Percentiles rank a stretch among this genome's conserved stretches.
Conservation (phyloP, 1,284 basidiomycete species). For the Tylopilus sp. region DNA sequence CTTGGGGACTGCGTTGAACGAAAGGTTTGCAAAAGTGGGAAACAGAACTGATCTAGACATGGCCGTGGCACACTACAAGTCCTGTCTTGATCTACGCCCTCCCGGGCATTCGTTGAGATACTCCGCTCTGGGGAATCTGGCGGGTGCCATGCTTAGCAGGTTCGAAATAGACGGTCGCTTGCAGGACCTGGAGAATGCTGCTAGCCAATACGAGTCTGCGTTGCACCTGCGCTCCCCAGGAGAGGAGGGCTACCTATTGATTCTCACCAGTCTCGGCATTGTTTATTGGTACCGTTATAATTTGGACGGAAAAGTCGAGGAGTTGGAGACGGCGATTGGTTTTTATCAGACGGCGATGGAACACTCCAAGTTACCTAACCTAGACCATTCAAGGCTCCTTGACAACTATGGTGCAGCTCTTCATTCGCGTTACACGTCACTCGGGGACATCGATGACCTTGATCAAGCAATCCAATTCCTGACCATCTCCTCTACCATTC, state of each 20-base stretch:
- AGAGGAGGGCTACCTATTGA: slow-evolving; percentile 11
- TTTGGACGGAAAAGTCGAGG: slow-evolving; percentile 10
- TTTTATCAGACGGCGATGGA: slow-evolving; percentile 18
- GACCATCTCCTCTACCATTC: slow-evolving; percentile 20
- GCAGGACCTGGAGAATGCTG: slow-evolving; percentile 23
- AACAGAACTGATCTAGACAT: slow-evolving; percentile 19
- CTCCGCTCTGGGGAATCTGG: slow-evolving; percentile 19
- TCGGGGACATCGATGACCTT: slow-evolving; percentile 18
- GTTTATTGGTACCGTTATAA: slow-evolving; percentile 7
- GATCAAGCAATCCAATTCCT: slow-evolving; percentile 23
- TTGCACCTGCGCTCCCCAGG: slow-evolving; percentile 19
- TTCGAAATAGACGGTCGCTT: slow-evolving; percentile 18
- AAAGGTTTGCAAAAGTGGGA: slow-evolving; percentile 19
- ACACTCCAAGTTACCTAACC: slow-evolving; percentile 16
- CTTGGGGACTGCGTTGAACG: slow-evolving; percentile 16
- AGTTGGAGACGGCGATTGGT: slow-evolving; percentile 18
- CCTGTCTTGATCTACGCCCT: slow-evolving; percentile 23
- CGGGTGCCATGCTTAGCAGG: slow-evolving; percentile 9
- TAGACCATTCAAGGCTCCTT: slow-evolving; percentile 23
- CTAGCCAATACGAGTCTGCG: slow-evolving; percentile 9
- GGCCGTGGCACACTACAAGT: slow-evolving; percentile 16
- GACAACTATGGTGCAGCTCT: slow-evolving; percentile 23
- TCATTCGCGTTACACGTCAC: slow-evolving; percentile 9
- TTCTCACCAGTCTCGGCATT: slow-evolving; percentile 14
- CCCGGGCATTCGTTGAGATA: slow-evolving; percentile 23